phyloP scores from a whole-genome alignment of 2,329 filamentous ascomycete genomes.

The Pseudocercospora musae region DNA sequence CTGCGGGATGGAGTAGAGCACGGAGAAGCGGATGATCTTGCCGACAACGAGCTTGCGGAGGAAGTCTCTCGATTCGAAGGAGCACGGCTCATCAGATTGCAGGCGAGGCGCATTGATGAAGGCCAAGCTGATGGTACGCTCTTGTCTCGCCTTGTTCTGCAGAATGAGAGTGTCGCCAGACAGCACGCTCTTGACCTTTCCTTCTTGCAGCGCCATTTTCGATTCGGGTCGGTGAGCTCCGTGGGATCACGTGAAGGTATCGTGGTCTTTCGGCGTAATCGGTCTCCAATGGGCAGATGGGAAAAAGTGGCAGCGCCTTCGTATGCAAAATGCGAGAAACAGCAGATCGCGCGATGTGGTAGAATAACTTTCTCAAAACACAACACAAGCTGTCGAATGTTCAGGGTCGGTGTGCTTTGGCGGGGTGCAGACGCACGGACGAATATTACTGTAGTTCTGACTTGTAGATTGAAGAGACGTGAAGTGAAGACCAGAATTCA shows the following conservation, averaged over 20 bases:
- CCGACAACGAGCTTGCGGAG: conserved; percentile 80
- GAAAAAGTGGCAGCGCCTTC: not conserved
- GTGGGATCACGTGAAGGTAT: not conserved
- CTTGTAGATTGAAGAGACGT: not conserved
- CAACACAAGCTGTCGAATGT: not conserved
- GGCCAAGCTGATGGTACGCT: conserved; percentile 84
- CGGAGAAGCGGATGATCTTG: conserved; percentile 78
- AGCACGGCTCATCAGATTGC: conserved; percentile 60
- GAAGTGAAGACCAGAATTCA: not conserved
- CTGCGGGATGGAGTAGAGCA: conserved; percentile 83
- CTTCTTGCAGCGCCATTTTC: conserved; percentile 51
- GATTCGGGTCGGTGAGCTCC: conserved; percentile 6
- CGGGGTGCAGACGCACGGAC: not conserved
- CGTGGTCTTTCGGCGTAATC: not conserved
- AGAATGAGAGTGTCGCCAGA: conserved; percentile 91
- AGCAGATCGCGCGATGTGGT: not conserved
- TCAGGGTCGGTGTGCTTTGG: not conserved
- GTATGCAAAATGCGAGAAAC: not conserved
- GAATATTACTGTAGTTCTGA: not conserved
- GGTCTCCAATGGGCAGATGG: not conserved
- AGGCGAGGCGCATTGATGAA: conserved; percentile 82
- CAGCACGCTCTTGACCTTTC: conserved; percentile 87
- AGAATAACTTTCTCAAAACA: not conserved
- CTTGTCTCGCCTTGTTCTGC: conserved; percentile 75
- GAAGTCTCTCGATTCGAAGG: conserved; percentile 92